These are phyloP conservation scores for Reutealis trisperma DNA, from an alignment of 345 rosid genomes.

Conservation along the genomic window DNA sequence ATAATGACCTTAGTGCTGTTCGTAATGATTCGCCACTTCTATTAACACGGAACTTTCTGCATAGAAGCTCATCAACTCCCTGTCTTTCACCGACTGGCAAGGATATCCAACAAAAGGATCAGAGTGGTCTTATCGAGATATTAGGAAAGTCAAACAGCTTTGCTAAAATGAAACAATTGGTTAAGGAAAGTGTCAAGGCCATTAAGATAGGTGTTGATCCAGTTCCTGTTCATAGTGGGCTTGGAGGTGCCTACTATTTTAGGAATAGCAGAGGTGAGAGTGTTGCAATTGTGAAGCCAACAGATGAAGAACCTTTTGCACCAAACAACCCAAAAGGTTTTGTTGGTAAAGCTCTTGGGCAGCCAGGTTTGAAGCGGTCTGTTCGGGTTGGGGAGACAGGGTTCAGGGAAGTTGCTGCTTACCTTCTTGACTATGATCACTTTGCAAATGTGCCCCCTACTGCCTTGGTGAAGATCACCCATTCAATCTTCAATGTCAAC, in stretches of 20 bases:
- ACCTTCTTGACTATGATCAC: slow-evolving; percentile 79
- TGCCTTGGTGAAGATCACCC: slow-evolving; percentile 93
- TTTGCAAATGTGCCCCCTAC: slow-evolving; percentile 96
- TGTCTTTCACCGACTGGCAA: slow-evolving; percentile 92
- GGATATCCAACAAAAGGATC: slow-evolving; percentile 77
- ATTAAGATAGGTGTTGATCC: slow-evolving; percentile 90
- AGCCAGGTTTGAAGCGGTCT: slow-evolving; percentile 88
- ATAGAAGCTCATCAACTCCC: slow-evolving; percentile 95
- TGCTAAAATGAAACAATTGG: slow-evolving; percentile 46
- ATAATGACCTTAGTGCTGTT: slow-evolving; percentile 85
- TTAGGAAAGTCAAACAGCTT: slow-evolving; percentile 65
- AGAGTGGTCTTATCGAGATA: slow-evolving; percentile 86
- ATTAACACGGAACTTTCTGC: slow-evolving; percentile 70
- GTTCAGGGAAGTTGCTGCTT: slow-evolving; percentile 95
- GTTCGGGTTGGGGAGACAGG: slow-evolving; percentile 99
- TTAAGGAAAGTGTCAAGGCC: slow-evolving; percentile 76
- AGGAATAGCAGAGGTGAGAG: slow-evolving; percentile 69
- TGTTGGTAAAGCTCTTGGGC: slow-evolving; percentile 96
- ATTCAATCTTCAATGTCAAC: slow-evolving; percentile 83
- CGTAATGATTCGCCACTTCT: slow-evolving; percentile 89
- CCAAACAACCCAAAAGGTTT: slow-evolving; percentile 99
- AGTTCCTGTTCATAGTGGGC: slow-evolving; percentile 71
- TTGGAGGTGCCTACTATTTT: slow-evolving; percentile 95
- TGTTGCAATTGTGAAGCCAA: slow-evolving; percentile 94
- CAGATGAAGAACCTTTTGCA: slow-evolving; percentile 99